Evolutionary conservation across 2,329 filamentous ascomycete genomes (phyloP), one percentile per base, ranked within the genome.

Genomic region (Botryotinia convoluta): DNA sequence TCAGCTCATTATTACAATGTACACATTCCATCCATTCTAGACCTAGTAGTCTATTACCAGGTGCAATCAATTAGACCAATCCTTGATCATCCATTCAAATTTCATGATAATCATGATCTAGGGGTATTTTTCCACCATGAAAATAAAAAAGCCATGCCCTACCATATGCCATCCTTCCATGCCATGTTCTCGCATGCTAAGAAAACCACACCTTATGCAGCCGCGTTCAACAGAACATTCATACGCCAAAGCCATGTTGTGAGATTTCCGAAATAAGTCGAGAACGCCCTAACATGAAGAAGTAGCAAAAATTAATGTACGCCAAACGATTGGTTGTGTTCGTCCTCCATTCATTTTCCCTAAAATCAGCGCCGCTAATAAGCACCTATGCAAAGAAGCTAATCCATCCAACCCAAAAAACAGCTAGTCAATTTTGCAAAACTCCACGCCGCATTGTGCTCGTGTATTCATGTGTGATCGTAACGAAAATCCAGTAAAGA

Each of bases 231-330:
- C 37, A 42, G 35, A 54, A 22, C 35, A 57, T 39, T n/a, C 26
- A 42, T 68, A 68, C 48, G 65, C 65, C 65, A 69, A 69, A 69
- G 65, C 48, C 65, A 69, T 57, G 48, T 68, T 57, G 48, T 42
- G 39, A 35, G 44, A 65, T 29, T 44, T 35, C 45, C 63, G 51
- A 29, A 29, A 57, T 29, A n/a, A 51, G 16, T 16, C 51, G 7
- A 12, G 44, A 18, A 35, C 44, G 44, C 63, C 20, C 18, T 26
- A n/a, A 37, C 12, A 51, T 51, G 63, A 65, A 37, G 63, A 64
- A 29, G 64, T 37, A 65, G 63, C 63, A n/a, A 54, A 68, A 54
- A 29, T 18, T 57, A 57, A 29, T 29, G 12, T 62, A 29, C 64
- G 64, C 64, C 64, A 51, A 68, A 37, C 29, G 45, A 39, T 54